Conservation (phyloP, 2,329 filamentous ascomycete species). For the Microsporum canis region DNA sequence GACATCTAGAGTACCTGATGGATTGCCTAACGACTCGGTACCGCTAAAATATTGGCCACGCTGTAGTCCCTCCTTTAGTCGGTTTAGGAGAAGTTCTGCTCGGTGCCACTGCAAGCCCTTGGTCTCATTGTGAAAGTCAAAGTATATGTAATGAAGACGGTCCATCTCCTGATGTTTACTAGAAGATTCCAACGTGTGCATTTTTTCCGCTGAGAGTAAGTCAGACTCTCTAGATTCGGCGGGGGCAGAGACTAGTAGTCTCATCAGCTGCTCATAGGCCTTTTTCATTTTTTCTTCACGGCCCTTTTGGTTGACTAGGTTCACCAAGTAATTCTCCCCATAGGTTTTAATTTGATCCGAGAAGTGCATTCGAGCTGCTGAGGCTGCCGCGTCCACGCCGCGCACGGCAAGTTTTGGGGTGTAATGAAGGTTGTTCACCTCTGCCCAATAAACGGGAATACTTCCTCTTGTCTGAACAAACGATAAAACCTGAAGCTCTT, state of each 20-base stretch:
- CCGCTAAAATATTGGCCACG: slow-evolving; percentile 87
- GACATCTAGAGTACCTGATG: slow-evolving; percentile 62
- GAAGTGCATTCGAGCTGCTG: slow-evolving; percentile 77
- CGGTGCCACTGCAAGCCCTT: slow-evolving; percentile 91
- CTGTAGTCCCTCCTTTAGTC: slow-evolving; percentile 62
- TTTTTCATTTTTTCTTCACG: slow-evolving; percentile 81
- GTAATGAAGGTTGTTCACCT: slow-evolving; percentile 87
- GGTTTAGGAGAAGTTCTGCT: slow-evolving; percentile 73
- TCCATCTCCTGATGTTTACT: slow-evolving; percentile 57
- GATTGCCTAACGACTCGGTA: slow-evolving; percentile 65
- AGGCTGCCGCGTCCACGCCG: slow-evolving; percentile 65
- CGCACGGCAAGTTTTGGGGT: slow-evolving; percentile 82
- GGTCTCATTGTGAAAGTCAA: slow-evolving; percentile 96
- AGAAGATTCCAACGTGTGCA: slow-evolving; percentile 60
- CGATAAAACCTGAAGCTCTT: slow-evolving; percentile 78
- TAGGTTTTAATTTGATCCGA: slow-evolving; percentile 87
- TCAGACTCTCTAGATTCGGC: slow-evolving; percentile 56
- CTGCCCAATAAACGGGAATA: slow-evolving; percentile 91
- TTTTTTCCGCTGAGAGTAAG: slow-evolving; percentile 61
- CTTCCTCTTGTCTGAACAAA: slow-evolving; percentile 96
- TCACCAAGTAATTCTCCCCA: slow-evolving; percentile 94
- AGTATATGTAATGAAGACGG: slow-evolving; percentile 89
- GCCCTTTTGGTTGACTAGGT: slow-evolving; percentile 92
- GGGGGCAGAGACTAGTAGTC: slow-evolving; percentile 59
- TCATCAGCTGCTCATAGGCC: slow-evolving; percentile 84